Evolutionary conservation across 192 early-diverging fungal species (phyloP), one percentile per base, ranked within the genome.

Genomic region (Gryganskiella cystojenkinii): DNA sequence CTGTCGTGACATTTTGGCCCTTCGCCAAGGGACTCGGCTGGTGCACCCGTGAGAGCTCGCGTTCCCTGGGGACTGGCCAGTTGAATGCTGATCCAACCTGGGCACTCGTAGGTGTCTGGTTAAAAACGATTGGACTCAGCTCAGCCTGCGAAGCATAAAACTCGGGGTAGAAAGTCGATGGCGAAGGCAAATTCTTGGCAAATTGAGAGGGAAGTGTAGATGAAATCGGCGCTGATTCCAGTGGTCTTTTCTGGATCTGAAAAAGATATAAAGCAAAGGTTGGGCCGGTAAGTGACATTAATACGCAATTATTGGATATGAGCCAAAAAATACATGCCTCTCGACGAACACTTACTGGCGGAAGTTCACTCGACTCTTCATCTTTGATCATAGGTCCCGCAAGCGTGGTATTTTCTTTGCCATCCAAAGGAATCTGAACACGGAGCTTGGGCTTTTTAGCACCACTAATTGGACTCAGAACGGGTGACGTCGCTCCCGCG

Each of bases 61-160:
- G 66, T 15, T 69, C 74, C 15, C 74, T 54, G 49, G 86, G 79
- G 3, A 79, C 49, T 0, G 93, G 93, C 93, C 93, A 94, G 64
- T 89, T 81, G 71, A 94, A 94, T 11, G 88, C 85, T 14, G 89
- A 85, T n/a, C 86, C 85, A 1, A 64, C 58, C n/a, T 80, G 71
- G 22, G 86, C 89, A 22, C 87, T 88, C 7, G 89, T 91, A 0
- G 93, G 92, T 11, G 92, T 94, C 22, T 88, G 82, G 27, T 86
- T 86, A 82, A 93, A 93, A 34, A 90, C 91, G 55, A 94, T 82
- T 11, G 93, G 93, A 64, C 92, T 93, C n/a, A 86, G 90, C 56
- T 90, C 80, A 45, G 92, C 90, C 55, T 81, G 87, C 20, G 86
- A 84, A 53, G 92, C 89, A 63, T 92, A 92, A 49, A 94, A 89